Evolutionary conservation across 176 grass and related monocot genomes (phyloP).

Genomic region (Tillandsia fasciculata): DNA sequence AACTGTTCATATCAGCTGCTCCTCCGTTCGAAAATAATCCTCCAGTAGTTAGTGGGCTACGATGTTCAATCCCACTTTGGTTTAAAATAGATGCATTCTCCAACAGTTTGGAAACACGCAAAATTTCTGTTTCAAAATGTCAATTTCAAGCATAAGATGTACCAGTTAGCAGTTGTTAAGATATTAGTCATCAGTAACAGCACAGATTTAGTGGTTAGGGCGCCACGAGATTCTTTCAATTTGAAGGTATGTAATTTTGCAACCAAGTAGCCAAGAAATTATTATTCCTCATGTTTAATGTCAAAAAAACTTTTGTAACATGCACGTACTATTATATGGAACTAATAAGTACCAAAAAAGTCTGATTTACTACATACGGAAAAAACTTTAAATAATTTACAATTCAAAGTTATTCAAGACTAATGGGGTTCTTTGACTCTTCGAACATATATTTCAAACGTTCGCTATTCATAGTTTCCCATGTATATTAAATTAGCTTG

Average conservation of each 20-base stretch:
- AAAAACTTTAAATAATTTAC: too few relatives aligned
- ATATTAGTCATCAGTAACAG: slow-evolving; percentile 18
- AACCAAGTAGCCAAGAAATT: not conserved
- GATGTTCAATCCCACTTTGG: slow-evolving; percentile 94
- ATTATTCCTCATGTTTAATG: too few relatives aligned
- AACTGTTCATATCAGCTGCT: slow-evolving; percentile 71
- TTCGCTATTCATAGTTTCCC: too few relatives aligned
- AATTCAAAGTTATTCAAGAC: too few relatives aligned
- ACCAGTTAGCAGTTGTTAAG: slow-evolving; percentile 77
- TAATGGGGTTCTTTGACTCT: too few relatives aligned
- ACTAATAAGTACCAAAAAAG: too few relatives aligned
- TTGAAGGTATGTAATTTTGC: not conserved
- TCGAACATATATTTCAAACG: too few relatives aligned
- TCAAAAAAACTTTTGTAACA: too few relatives aligned
- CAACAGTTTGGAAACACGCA: slow-evolving; percentile 93
- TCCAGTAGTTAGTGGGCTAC: slow-evolving; percentile 98
- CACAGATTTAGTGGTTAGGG: not conserved
- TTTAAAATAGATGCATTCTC: slow-evolving; percentile 79
- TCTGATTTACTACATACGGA: too few relatives aligned
- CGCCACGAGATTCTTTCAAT: not conserved
- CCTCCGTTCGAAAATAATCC: slow-evolving; percentile 72
- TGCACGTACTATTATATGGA: too few relatives aligned
- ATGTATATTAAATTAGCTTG: too few relatives aligned
- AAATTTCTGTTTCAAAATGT: slow-evolving; percentile 99
- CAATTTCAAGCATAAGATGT: slow-evolving; percentile 93